These are phyloP conservation scores for Austroboletus eburneus DNA, from an alignment of 768 basidiomycete genomes.

Conservation along the genomic window DNA sequence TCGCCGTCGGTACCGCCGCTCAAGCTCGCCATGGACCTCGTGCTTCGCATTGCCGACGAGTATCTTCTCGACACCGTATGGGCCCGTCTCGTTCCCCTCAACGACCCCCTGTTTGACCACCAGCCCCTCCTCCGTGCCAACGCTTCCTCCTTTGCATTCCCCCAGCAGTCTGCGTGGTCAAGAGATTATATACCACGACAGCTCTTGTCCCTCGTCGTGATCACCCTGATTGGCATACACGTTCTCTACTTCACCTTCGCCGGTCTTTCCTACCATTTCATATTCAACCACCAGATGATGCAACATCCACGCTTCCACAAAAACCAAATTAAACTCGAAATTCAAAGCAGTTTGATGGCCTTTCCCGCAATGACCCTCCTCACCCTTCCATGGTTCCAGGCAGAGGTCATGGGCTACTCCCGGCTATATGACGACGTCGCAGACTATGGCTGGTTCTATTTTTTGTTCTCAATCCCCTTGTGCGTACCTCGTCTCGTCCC, in stretches of 20 bases:
- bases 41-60: slow-evolving; percentile 70
- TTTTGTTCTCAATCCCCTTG: slow-evolving; percentile 65
- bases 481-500: slow-evolving; percentile 33
- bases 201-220: slow-evolving; percentile 57
- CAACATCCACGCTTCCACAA: slow-evolving; percentile 90
- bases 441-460: slow-evolving; percentile 76
- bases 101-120: slow-evolving; percentile 38
- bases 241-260: slow-evolving; percentile 88
- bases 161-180: slow-evolving; percentile 70
- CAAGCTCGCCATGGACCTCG: slow-evolving; percentile 62
- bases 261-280: slow-evolving; percentile 71
- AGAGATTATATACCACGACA: slow-evolving; percentile 82
- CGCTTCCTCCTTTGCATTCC: slow-evolving; percentile 35
- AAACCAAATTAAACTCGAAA: slow-evolving; percentile 82
- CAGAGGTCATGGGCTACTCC: slow-evolving; percentile 83
- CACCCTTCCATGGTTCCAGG: slow-evolving; percentile 93
- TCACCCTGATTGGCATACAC: slow-evolving; percentile 81
- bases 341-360: slow-evolving; percentile 63
- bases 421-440: slow-evolving; percentile 72
- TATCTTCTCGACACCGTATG: slow-evolving; percentile 76
- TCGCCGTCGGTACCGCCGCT: neutral
- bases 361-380: slow-evolving; percentile 81
- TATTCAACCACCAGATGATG: slow-evolving; percentile 97
- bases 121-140: slow-evolving; percentile 32
- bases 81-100: slow-evolving; percentile 65